These are phyloP conservation scores for Zea mays DNA, from an alignment of 176 grass and related monocot species.

Conservation along the genomic window DNA sequence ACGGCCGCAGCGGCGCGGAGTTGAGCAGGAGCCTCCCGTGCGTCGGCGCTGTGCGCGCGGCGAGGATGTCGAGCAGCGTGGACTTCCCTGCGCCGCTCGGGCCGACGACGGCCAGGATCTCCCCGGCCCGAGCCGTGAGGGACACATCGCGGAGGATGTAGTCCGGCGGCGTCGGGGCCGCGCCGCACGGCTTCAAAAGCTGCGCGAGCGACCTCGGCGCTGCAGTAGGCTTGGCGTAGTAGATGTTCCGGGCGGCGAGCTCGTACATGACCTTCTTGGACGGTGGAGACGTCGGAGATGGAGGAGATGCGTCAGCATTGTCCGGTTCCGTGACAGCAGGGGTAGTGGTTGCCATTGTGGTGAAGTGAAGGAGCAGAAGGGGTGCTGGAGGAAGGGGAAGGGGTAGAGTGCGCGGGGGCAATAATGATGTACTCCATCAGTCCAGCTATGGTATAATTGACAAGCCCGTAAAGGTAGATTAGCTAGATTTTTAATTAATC, in stretches of 20 bases:
- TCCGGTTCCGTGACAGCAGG: constrained; percentile 33
- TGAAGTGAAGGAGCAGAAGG: neutral
- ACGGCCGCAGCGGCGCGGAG: constrained; percentile 49
- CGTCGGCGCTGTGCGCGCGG: constrained; percentile 64
- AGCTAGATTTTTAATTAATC: no score
- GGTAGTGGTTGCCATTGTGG: constrained; percentile 46
- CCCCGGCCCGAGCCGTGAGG: constrained; percentile 61
- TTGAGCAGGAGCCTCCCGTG: constrained; percentile 67
- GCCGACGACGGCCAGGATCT: constrained; percentile 85
- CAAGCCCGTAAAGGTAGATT: no score
- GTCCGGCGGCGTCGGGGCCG: constrained; percentile 25
- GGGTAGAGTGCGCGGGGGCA: no score
- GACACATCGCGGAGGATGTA: constrained; percentile 94
- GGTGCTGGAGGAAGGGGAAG: no score
- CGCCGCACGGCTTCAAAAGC: constrained; percentile 52
- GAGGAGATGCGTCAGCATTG: constrained; percentile 19
- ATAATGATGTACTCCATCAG: no score
- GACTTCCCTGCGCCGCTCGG: constrained; percentile 95
- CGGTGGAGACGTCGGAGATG: constrained; percentile 4
- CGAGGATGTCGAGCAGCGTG: constrained; percentile 88
- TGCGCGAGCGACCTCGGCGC: constrained; percentile 32
- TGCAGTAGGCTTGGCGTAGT: constrained; percentile 68
- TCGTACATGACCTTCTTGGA: constrained; percentile 50
- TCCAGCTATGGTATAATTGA: no score
- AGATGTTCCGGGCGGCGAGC: constrained; percentile 71